Conservation (phyloP, 345 rosid genomes). For the Pistacia vera region DNA sequence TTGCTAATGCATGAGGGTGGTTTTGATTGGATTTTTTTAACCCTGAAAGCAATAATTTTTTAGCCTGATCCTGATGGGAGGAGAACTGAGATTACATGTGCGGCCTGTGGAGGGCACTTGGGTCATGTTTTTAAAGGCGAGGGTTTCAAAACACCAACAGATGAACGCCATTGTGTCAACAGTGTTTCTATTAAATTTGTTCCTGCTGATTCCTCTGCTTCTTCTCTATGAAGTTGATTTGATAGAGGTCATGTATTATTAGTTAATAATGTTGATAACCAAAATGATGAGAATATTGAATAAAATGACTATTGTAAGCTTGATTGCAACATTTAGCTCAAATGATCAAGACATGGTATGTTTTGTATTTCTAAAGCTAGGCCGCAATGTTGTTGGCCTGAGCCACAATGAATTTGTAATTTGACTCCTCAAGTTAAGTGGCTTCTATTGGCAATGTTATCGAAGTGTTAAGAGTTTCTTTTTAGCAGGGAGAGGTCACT, state of each 20-base stretch:
- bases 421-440: background rate
- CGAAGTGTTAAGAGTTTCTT: too few species aligned
- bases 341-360: background rate
- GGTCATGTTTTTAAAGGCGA: conserved; percentile 87
- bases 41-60: conserved; percentile 1
- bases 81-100: conserved; percentile 71
- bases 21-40: background rate
- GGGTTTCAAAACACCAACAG: conserved; percentile 55
- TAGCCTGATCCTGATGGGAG: conserved; percentile 82
- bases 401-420: too few species aligned
- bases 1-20: background rate
- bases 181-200: conserved; percentile 65
- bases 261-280: too few species aligned
- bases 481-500: too few species aligned
- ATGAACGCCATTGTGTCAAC: conserved; percentile 80
- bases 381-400: background rate
- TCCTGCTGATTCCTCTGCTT: conserved; percentile 42
- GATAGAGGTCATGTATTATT: background rate
- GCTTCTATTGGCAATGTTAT: background rate
- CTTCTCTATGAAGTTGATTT: conserved; percentile 16
- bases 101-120: conserved; percentile 78
- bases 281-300: background rate
- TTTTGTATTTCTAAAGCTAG: background rate
- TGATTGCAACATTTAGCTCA: background rate
- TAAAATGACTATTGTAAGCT: background rate